Conservation (phyloP, 2,329 filamentous ascomycete genomes). For the Onygenales sp. region DNA sequence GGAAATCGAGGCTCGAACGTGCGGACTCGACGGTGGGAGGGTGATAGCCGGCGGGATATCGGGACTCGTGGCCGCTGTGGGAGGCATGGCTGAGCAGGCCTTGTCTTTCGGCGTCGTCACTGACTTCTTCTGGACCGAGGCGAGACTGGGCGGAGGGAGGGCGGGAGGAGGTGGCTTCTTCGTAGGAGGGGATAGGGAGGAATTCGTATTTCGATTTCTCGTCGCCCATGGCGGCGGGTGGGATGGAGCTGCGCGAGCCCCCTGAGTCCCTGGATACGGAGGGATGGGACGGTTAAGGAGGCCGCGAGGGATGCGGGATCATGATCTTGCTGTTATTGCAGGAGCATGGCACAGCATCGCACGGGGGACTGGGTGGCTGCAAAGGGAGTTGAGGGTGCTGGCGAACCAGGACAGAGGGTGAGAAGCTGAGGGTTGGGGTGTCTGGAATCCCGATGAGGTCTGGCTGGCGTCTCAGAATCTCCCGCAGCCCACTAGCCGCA, state of each 20-base stretch:
- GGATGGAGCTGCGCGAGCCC: slow-evolving; percentile 23
- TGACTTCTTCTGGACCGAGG: slow-evolving; percentile 49
- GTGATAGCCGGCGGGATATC: slow-evolving; percentile 45
- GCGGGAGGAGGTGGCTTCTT: slow-evolving; percentile 62
- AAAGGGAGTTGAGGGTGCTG: not conserved
- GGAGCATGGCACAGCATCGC: not conserved
- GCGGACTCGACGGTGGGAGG: slow-evolving; percentile 77
- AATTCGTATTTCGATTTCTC: slow-evolving; percentile 51
- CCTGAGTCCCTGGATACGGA: slow-evolving; percentile 7
- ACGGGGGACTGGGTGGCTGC: not conserved
- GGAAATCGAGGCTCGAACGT: slow-evolving; percentile 50
- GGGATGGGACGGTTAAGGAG: slow-evolving; percentile 12
- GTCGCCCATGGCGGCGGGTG: slow-evolving; percentile 32
- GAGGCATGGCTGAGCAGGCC: slow-evolving; percentile 56
- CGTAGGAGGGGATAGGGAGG: slow-evolving; percentile 71
- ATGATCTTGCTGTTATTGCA: slow-evolving; percentile 9
- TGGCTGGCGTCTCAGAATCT: not conserved
- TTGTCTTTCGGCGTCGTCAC: slow-evolving; percentile 66
- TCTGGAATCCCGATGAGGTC: not conserved
- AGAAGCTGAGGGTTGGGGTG: not conserved
- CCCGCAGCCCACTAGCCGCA: not conserved
- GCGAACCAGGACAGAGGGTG: too few species aligned
- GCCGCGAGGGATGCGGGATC: slow-evolving; percentile 22
- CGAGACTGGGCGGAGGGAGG: slow-evolving; percentile 41
- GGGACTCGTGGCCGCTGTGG: slow-evolving; percentile 28